Percentiles rank a stretch among this genome's conserved stretches.
Conservation (phyloP, 805 yeast species). For the Yarrowia sp. region DNA sequence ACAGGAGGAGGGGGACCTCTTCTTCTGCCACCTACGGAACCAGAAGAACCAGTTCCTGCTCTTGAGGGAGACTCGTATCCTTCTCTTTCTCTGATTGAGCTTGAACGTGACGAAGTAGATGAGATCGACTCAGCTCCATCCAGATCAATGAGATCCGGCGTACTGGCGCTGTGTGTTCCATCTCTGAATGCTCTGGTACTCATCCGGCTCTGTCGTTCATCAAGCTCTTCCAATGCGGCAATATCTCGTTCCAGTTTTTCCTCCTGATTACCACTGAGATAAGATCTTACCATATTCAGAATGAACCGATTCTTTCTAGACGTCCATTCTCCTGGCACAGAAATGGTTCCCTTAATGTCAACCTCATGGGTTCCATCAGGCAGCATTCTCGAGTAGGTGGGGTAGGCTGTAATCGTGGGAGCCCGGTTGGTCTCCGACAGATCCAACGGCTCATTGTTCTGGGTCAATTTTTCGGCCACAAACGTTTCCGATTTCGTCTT, state of each 20-base stretch:
- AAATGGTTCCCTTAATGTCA: slow-evolving; percentile 69
- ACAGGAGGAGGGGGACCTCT: background rate
- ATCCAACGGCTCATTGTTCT: slow-evolving; percentile 32
- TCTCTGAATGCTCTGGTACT: background rate
- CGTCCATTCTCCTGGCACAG: slow-evolving; percentile 59
- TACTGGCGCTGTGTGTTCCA: background rate
- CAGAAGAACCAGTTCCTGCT: too few relatives aligned
- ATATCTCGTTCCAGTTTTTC: background rate
- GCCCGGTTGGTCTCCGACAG: background rate
- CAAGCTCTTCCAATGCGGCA: background rate
- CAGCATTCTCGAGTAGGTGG: slow-evolving; percentile 48
- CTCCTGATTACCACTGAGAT: background rate
- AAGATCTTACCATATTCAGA: slow-evolving; percentile 62
- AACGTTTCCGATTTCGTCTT: slow-evolving; percentile 29
- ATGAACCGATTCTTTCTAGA: slow-evolving; percentile 68
- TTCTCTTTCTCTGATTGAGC: background rate
- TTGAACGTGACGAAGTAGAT: background rate
- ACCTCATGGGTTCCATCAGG: slow-evolving; percentile 46
- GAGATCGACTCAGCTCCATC: background rate
- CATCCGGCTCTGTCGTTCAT: background rate
- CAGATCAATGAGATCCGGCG: slow-evolving; percentile 1
- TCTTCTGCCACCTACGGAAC: background rate
- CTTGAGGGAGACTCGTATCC: background rate
- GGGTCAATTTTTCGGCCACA: slow-evolving; percentile 54
- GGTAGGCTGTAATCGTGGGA: slow-evolving; percentile 39